Evolutionary conservation across 2,329 filamentous ascomycete genomes (phyloP).

Genomic region (Clonostachys chloroleuca): DNA sequence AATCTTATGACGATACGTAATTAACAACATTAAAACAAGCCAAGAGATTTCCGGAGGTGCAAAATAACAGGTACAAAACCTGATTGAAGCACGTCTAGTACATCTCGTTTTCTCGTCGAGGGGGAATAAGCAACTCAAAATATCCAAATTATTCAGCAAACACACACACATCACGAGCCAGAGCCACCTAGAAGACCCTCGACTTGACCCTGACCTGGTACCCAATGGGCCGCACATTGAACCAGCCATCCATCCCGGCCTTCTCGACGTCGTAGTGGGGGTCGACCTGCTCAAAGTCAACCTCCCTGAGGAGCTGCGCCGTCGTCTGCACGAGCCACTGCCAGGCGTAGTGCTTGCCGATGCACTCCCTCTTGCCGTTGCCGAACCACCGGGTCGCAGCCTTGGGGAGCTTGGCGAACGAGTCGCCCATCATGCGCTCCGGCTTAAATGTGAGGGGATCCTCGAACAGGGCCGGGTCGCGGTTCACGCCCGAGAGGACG

Average conservation of each 20-base stretch:
- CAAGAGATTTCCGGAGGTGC: too few species aligned
- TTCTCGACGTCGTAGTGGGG: constrained; percentile 31
- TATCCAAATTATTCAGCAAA: too few species aligned
- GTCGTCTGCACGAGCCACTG: constrained; percentile 35
- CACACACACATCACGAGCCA: not conserved
- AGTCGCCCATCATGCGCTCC: constrained; percentile 42
- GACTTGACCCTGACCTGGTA: constrained; percentile 37
- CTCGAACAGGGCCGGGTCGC: constrained; percentile 41
- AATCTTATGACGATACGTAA: too few species aligned
- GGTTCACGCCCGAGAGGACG: constrained; percentile 44
- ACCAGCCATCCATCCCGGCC: constrained; percentile 37
- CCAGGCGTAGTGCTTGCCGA: constrained; percentile 46
- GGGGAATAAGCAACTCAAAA: too few species aligned
- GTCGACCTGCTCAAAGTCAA: constrained; percentile 40
- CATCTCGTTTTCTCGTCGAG: too few species aligned
- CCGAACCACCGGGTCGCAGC: constrained; percentile 47
- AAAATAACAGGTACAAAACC: too few species aligned
- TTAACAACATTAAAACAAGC: too few species aligned
- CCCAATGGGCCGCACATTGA: constrained; percentile 43
- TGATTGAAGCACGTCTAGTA: too few species aligned
- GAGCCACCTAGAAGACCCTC: constrained; percentile 10
- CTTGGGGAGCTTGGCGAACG: constrained; percentile 33
- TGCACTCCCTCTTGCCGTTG: constrained; percentile 45
- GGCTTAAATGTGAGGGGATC: constrained; percentile 39
- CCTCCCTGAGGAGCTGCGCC: constrained; percentile 33